Conservation (phyloP, 345 rosid species). For the Alliaria petiolata region DNA sequence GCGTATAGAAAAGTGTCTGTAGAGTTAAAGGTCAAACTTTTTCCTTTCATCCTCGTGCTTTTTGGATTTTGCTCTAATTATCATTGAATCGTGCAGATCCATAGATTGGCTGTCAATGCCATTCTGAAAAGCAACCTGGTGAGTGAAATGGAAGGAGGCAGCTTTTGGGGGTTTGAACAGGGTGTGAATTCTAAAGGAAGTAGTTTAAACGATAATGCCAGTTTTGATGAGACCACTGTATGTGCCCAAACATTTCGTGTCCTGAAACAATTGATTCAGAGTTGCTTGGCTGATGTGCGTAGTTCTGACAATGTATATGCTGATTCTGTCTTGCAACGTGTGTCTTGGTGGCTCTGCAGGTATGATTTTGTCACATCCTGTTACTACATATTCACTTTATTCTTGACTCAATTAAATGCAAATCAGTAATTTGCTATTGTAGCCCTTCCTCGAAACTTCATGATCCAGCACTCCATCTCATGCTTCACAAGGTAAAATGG, state of each 20-base stretch:
- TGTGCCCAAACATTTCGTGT: conserved; percentile 79
- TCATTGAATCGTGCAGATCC: conserved; percentile 52
- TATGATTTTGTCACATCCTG: conserved; percentile 17
- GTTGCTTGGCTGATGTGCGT: conserved; percentile 84
- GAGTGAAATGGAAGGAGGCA: conserved; percentile 89
- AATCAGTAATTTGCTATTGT: conserved; percentile 25
- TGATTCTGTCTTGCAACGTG: conserved; percentile 88
- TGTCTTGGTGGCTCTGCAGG: conserved; percentile 98
- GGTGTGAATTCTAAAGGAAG: conserved; percentile 41
- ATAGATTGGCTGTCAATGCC: conserved; percentile 89
- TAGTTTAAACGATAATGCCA: conserved; percentile 37
- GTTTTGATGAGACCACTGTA: conserved; percentile 64
- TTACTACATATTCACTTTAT: conserved; percentile 5
- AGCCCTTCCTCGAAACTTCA: conserved; percentile 95
- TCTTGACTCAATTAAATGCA: conserved; percentile 25
- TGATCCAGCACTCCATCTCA: conserved; percentile 90
- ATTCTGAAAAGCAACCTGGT: conserved; percentile 93
- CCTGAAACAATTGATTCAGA: conserved; percentile 79
- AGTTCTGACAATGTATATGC: conserved; percentile 81
- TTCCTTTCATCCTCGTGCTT: background rate
- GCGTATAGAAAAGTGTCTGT: conserved; percentile 89
- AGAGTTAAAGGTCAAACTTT: conserved; percentile 68
- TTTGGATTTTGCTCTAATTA: conserved; percentile 4
- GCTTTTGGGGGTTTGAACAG: conserved; percentile 60
- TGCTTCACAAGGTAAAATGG: conserved; percentile 80